Evolutionary conservation across 805 yeast genomes (phyloP), one percentile per base, ranked within the genome.

Genomic region (Teunomyces funiuensis): DNA sequence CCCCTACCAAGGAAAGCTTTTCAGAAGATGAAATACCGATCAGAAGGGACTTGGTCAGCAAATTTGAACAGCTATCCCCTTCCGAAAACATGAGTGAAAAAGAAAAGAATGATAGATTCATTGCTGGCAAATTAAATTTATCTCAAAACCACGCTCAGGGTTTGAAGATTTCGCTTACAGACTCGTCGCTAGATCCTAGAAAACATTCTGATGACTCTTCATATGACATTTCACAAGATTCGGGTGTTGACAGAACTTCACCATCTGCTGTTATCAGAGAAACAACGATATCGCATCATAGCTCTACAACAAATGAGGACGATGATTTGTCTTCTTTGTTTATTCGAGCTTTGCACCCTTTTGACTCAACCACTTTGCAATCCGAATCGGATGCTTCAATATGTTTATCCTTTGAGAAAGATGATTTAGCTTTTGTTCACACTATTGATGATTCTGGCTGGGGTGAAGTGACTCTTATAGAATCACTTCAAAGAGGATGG

Each of bases 371-470:
- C 0, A 65, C 85, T 0, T 61, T 85, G 33, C 85, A 84, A 47
- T 71, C 82, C 8, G 75, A 74, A 36, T 77, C 82, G 19, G 91
- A 85, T 55, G 76, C 83, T 5, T 76, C 87, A 0, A 82, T 85
- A 30, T 86, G 95, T 58, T 66, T 86, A 6, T 81, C 89, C 0
- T 86, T 86, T 57, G 76, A 77, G 16, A 79, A 77, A 47, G 76
- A 78, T 47, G 93, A 84, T 51, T 65, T 83, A 37, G 90, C 88
- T 0, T 86, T 85, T 60, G 86, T 86, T 4, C 89, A 85, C 53
- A 77, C 85, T 6, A 77, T 85, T 16, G 93, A 85, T 58, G 83
- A 82, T 41, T 81, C 88, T 15, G 95, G 93, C 0, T 86, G 95
- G 95, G 91, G 90, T 45, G 95, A 86, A 58, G 93, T 85, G 2